These are phyloP conservation scores for Phytophthora idaei DNA, from an alignment of 352 stramenopile genomes.

Conservation along the genomic window DNA sequence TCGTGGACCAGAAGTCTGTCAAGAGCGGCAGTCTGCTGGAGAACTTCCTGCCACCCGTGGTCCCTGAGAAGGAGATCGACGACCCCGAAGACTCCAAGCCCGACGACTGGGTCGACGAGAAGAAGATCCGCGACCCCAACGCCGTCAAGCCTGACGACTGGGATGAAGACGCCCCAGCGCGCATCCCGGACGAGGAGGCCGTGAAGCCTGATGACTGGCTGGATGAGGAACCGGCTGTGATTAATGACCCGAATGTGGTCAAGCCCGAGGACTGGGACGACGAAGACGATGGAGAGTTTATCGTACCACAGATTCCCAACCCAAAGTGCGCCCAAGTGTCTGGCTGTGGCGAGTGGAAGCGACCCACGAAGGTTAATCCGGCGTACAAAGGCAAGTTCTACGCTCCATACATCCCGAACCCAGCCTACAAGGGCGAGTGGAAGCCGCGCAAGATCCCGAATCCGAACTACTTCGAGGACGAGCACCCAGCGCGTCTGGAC, in stretches of 20 bases:
- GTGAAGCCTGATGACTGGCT: conserved; percentile 92
- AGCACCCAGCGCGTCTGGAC: conserved; percentile 79
- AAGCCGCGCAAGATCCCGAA: conserved; percentile 90
- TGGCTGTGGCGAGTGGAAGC: conserved; percentile 93
- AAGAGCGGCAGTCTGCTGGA: conserved; percentile 84
- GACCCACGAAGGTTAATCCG: conserved; percentile 90
- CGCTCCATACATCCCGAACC: conserved; percentile 91
- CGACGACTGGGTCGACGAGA: conserved; percentile 91
- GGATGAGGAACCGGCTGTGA: conserved; percentile 80
- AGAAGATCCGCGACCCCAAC: conserved; percentile 88
- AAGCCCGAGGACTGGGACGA: conserved; percentile 96
- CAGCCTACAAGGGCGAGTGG: conserved; percentile 93
- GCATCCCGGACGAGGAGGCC: conserved; percentile 85
- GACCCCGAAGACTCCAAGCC: conserved; percentile 93
- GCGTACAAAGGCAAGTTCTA: conserved; percentile 94
- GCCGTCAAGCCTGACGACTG: conserved; percentile 92
- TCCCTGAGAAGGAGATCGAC: conserved; percentile 92
- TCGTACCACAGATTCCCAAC: conserved; percentile 90
- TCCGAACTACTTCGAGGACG: conserved; percentile 89
- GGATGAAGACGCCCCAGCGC: conserved; percentile 91
- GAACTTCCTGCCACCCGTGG: conserved; percentile 85
- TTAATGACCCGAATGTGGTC: conserved; percentile 76
- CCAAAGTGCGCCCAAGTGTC: conserved; percentile 82
- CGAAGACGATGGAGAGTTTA: conserved; percentile 91
- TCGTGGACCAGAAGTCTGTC: conserved; percentile 88